These are phyloP conservation scores for Tylopilus sp. DNA, from an alignment of 1,284 basidiomycete genomes.

Conservation along the genomic window DNA sequence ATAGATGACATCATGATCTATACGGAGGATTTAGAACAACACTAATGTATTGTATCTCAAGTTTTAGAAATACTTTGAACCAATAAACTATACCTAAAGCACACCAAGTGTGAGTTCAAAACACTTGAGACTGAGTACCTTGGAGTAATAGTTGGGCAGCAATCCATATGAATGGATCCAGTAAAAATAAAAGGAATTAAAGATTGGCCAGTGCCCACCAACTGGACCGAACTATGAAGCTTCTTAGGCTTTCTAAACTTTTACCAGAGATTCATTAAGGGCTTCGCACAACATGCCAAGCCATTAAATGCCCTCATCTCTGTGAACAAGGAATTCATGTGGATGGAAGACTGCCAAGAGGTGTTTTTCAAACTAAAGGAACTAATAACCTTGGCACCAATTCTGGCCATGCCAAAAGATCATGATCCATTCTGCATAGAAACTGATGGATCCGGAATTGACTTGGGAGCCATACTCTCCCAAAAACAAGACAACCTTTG, in stretches of 20 bases:
- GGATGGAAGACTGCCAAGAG: background rate
- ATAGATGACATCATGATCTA: conserved; percentile 8
- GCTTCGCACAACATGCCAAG: background rate
- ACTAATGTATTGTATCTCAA: rapidly evolving
- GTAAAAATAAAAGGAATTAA: background rate
- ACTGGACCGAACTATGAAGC: background rate
- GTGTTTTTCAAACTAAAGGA: background rate
- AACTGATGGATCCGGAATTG: background rate
- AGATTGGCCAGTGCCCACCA: background rate
- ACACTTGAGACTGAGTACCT: background rate
- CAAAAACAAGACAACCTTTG: background rate
- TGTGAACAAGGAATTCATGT: background rate
- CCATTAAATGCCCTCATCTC: background rate
- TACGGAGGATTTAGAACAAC: background rate
- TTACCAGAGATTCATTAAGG: background rate
- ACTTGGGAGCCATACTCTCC: background rate
- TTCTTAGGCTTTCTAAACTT: background rate
- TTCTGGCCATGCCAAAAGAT: background rate
- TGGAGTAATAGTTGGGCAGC: background rate
- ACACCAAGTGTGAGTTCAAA: conserved; percentile 1
- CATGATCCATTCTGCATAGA: background rate
- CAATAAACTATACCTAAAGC: background rate
- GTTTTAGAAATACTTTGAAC: conserved; percentile 3
- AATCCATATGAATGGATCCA: background rate
- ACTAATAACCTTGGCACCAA: background rate